These are phyloP conservation scores for Truncatella angustata DNA, from an alignment of 2,329 filamentous ascomycete genomes.

Conservation along the genomic window DNA sequence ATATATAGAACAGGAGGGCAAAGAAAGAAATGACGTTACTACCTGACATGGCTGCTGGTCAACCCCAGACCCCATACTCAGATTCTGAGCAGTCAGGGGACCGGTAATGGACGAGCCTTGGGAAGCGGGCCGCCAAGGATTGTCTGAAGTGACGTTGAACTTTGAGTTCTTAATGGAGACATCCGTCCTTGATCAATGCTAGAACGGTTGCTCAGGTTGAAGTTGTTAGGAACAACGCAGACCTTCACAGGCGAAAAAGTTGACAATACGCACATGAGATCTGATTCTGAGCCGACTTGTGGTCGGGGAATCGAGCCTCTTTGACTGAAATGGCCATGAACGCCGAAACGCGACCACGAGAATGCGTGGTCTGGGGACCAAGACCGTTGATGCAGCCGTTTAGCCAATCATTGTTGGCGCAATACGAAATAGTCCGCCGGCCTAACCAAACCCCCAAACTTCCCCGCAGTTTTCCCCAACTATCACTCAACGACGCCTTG, in stretches of 20 bases:
- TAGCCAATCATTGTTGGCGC: neutral
- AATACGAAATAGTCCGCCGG: too few species aligned
- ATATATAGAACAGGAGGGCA: neutral
- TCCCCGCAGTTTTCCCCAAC: too few species aligned
- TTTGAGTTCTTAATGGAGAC: neutral
- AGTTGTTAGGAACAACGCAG: neutral
- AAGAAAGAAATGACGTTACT: neutral
- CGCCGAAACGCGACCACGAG: neutral
- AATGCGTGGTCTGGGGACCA: neutral
- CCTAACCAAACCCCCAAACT: too few species aligned
- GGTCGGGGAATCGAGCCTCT: neutral
- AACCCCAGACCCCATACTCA: constrained; percentile 4
- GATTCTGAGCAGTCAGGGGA: neutral
- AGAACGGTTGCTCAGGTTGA: neutral
- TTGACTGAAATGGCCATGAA: neutral
- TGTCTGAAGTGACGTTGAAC: neutral
- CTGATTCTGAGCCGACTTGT: neutral
- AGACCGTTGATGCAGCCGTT: neutral
- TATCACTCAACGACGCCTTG: too few species aligned
- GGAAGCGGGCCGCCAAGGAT: neutral
- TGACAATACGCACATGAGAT: neutral
- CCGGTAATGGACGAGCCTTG: neutral
- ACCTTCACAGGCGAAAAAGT: neutral
- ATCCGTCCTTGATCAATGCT: neutral
- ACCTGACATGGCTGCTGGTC: constrained; percentile 6